A percentile compares a stretch with the other conserved stretches of the same genome.
phyloP scores from a whole-genome alignment of 169 alveolate genomes.

The Toxoplasma gondii region DNA sequence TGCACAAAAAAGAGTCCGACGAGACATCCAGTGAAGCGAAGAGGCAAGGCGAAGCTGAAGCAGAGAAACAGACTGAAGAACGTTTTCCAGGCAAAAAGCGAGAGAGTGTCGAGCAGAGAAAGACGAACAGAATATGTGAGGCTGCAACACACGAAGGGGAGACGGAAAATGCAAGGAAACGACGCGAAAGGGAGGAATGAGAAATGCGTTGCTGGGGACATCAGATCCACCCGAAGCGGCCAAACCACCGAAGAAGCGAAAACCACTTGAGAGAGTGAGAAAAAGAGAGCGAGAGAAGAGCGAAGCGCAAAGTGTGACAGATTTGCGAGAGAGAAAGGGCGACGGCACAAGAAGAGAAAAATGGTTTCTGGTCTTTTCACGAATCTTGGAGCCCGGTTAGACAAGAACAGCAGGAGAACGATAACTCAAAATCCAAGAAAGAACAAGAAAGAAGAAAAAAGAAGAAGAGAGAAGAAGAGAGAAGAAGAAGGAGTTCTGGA shows the following conservation, averaged over 20 bases:
- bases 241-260: neutral
- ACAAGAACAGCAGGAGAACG: neutral
- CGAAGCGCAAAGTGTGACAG: too few relatives aligned
- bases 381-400: too few relatives aligned
- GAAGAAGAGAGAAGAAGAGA: neutral
- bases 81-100: neutral
- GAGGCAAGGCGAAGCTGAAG: neutral
- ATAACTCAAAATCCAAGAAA: neutral
- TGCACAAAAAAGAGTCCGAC: neutral
- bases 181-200: neutral
- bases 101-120: neutral
- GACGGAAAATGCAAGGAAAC: neutral
- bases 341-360: neutral
- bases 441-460: neutral
- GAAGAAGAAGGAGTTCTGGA: neutral
- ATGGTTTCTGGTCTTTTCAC: neutral
- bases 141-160: neutral
- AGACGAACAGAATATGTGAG: too few relatives aligned
- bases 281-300: neutral
- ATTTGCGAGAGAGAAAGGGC: too few relatives aligned
- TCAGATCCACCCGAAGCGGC: neutral
- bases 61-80: neutral
- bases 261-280: neutral
- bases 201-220: neutral
- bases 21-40: neutral